Base-by-base conservation (phyloP, 2,329 filamentous ascomycete genomes). In the Aspergillus sergii region DNA sequence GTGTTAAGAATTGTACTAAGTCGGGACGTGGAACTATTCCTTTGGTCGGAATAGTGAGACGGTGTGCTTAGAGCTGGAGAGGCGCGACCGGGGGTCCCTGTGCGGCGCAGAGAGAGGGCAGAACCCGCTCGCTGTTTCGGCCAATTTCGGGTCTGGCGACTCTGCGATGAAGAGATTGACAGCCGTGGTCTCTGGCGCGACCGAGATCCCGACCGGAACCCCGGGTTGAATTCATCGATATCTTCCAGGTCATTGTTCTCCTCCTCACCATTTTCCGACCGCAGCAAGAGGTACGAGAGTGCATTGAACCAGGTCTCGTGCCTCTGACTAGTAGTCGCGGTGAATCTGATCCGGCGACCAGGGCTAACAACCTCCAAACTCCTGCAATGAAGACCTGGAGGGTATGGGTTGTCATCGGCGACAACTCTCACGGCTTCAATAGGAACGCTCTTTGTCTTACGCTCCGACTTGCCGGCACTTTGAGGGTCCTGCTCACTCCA, bases 281-380 rank as follows among this genome's bases (percentile, higher is more conserved):
- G 89, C 34, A 97, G 85, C 41, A 98, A 85, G 16, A 99, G 86
- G 76, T 99, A 99, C 1, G 93, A 96, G 60, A 99, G 84, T 0
- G 95, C 94, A 73, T 98, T 98, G 84, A 95, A 97, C 95, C 95
- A 99, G 0, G 94, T 98, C 81, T 99, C 95, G 74, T 99, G 95
- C 64, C 95, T 87, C 76, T 97, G 93, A 43, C 93, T 91, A 3
- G 95, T 99, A 2, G 92, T 89, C 66, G 94, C 96, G 1, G 95
- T 99, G 69, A 99, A 96, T 78, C 97, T 94, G 79, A 99, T 88
- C 19, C 89, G 89, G 68, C 95, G 89, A 57, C 94, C 93, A 23
- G 94, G 94, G 1, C 94, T 95, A 63, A 96, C 86, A 62, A 99
- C 90, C 60, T 98, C 86, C 70, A 99, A 83, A 77, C 93, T 97